A percentile compares a stretch with the other conserved stretches of the same genome.
These are phyloP conservation scores for Isabelozyma rhagii DNA, from an alignment of 805 yeast genomes.

Conservation along the genomic window DNA sequence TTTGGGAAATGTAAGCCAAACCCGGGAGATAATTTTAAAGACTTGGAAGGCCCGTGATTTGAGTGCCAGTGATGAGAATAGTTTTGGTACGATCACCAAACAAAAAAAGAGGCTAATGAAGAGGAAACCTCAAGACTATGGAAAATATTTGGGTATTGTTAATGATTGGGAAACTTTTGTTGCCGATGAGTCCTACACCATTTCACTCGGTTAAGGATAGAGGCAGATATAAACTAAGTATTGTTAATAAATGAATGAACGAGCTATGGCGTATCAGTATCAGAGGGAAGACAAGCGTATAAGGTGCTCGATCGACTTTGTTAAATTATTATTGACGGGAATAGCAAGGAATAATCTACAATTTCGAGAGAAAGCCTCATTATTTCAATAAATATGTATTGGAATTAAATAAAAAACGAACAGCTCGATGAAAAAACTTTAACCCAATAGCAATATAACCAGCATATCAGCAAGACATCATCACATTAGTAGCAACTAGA, in stretches of 20 bases:
- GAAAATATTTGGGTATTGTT: slow-evolving; percentile 9
- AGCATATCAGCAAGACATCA: background rate
- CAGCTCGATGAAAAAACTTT: background rate
- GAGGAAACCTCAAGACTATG: background rate
- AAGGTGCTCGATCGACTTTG: background rate
- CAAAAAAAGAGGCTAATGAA: background rate
- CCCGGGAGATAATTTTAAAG: slow-evolving; percentile 15
- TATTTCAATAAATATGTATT: background rate
- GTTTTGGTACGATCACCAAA: slow-evolving; percentile 10
- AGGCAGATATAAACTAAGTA: too few relatives aligned
- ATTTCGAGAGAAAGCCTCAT: too few relatives aligned
- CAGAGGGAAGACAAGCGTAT: too few relatives aligned
- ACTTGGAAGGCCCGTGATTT: slow-evolving; percentile 30
- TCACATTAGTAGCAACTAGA: background rate
- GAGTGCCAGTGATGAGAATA: slow-evolving; percentile 14
- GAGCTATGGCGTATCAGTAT: too few relatives aligned
- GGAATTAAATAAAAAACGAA: background rate
- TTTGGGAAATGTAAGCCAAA: slow-evolving; percentile 25
- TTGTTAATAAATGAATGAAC: too few relatives aligned
- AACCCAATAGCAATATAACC: background rate
- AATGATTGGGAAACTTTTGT: slow-evolving; percentile 34
- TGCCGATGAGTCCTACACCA: slow-evolving; percentile 18
- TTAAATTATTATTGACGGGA: too few relatives aligned
- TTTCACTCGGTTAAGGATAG: slow-evolving; percentile 16
- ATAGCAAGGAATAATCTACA: background rate